These are phyloP conservation scores for Trichoderma pleuroti DNA, from an alignment of 2,329 filamentous ascomycete genomes.

Conservation along the genomic window DNA sequence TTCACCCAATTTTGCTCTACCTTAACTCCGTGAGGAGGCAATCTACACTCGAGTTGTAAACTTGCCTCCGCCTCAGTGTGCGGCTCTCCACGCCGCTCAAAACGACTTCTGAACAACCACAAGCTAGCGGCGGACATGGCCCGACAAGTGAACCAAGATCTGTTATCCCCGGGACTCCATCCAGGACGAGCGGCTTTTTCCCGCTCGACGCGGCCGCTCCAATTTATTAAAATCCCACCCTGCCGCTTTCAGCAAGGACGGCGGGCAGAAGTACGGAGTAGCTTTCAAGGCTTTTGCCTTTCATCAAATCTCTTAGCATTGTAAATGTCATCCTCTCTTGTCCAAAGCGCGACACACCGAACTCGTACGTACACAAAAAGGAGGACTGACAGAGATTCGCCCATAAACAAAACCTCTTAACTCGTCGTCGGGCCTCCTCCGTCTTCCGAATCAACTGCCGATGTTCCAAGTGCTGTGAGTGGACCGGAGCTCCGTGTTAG, in stretches of 20 bases:
- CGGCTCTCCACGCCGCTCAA: not conserved
- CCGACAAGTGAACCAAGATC: not conserved
- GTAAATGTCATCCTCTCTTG: not conserved
- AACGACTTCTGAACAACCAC: no score
- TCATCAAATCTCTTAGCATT: not conserved
- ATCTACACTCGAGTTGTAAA: not conserved
- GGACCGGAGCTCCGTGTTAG: not conserved
- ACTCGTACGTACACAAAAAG: not conserved
- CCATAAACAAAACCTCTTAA: not conserved
- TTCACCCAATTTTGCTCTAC: not conserved
- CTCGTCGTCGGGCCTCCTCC: not conserved
- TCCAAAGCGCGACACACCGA: not conserved
- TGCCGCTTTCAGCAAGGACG: not conserved
- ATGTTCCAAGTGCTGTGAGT: conserved; percentile 18
- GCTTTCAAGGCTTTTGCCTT: not conserved
- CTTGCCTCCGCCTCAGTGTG: not conserved
- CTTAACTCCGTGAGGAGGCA: conserved; percentile 5
- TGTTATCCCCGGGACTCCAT: conserved; percentile 4
- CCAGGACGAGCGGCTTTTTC: not conserved
- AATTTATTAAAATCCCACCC: not conserved
- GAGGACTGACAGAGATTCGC: not conserved
- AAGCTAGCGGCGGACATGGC: not conserved
- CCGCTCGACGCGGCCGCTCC: conserved; percentile 15
- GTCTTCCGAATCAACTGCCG: not conserved
- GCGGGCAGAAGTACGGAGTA: not conserved